Conservation (phyloP, 2,329 filamentous ascomycete genomes). For the Talaromyces rugulosus region DNA sequence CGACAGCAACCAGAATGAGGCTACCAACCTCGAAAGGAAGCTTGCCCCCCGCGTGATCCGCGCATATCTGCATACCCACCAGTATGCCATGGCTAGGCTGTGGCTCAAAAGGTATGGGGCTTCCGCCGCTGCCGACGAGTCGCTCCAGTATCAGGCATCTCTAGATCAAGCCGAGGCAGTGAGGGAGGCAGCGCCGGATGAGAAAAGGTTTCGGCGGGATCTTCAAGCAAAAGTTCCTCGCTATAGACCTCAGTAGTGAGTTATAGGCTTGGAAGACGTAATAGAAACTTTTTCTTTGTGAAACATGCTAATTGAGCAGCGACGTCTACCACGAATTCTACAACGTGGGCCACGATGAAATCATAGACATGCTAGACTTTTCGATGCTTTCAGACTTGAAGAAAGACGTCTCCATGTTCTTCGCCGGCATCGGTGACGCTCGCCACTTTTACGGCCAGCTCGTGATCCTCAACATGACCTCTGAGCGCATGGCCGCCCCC, state of each 20-base stretch:
- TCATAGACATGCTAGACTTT: conserved; percentile 10
- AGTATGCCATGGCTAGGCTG: conserved; percentile 4
- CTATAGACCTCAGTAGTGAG: conserved; percentile 2
- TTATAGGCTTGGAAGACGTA: neutral
- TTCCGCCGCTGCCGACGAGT: conserved; percentile 1
- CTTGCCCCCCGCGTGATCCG: conserved; percentile 6
- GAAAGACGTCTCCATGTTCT: conserved; percentile 7
- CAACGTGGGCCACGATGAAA: conserved; percentile 4
- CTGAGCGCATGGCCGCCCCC: conserved; percentile 7
- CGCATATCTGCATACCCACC: conserved; percentile 8
- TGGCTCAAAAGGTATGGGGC: conserved; percentile 9
- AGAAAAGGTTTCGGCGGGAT: neutral
- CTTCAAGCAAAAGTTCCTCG: conserved; percentile 3
- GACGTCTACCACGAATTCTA: neutral
- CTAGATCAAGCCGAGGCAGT: conserved; percentile 6
- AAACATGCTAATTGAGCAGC: neutral
- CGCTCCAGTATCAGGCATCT: conserved; percentile 4
- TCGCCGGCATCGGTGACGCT: conserved; percentile 11
- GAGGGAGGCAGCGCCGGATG: conserved; percentile 4
- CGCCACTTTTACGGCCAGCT: conserved; percentile 12
- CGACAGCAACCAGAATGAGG: neutral
- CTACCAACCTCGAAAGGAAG: conserved; percentile 7
- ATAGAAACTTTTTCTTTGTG: neutral
- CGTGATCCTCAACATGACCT: conserved; percentile 3
- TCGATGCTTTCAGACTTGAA: conserved; percentile 4